These are phyloP conservation scores for Camellia lanceoleosa DNA, from an alignment of 148 eudicot genomes.

Conservation along the genomic window DNA sequence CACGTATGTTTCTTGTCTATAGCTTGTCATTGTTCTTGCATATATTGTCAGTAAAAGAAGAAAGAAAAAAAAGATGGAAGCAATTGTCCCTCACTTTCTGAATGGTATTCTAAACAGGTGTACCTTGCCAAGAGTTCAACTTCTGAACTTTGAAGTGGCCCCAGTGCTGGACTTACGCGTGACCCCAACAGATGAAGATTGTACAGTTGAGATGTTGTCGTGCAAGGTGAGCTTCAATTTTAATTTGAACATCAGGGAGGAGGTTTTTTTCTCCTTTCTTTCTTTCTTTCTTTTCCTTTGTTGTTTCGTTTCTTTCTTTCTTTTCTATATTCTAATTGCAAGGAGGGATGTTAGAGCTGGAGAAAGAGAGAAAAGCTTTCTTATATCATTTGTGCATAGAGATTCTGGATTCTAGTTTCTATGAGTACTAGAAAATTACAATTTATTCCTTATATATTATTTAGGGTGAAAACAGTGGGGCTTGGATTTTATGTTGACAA, in stretches of 20 bases:
- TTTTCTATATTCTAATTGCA: not conserved
- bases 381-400: too few species aligned
- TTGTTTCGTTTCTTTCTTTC: not conserved
- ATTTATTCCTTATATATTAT: too few species aligned
- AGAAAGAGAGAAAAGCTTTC: not conserved
- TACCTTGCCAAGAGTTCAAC: conserved; percentile 56
- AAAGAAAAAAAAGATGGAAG: not conserved
- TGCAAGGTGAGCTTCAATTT: conserved; percentile 61
- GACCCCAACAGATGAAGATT: conserved; percentile 63
- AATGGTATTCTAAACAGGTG: conserved; percentile 45
- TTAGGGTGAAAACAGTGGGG: too few species aligned
- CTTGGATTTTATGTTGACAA: too few species aligned
- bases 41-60: not conserved
- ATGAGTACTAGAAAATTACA: too few species aligned
- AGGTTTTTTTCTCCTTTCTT: not conserved
- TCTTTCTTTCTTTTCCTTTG: not conserved
- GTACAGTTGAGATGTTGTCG: conserved; percentile 73
- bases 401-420: too few species aligned
- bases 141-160: conserved; percentile 77
- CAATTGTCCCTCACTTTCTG: not conserved
- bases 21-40: not conserved
- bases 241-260: not conserved
- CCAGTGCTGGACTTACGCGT: conserved; percentile 78
- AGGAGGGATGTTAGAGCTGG: not conserved
- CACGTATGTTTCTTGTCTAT: not conserved